A percentile compares a stretch with the other conserved stretches of the same genome.
Conservation (phyloP, 345 rosid genomes). For the Sisymbrium irio region DNA sequence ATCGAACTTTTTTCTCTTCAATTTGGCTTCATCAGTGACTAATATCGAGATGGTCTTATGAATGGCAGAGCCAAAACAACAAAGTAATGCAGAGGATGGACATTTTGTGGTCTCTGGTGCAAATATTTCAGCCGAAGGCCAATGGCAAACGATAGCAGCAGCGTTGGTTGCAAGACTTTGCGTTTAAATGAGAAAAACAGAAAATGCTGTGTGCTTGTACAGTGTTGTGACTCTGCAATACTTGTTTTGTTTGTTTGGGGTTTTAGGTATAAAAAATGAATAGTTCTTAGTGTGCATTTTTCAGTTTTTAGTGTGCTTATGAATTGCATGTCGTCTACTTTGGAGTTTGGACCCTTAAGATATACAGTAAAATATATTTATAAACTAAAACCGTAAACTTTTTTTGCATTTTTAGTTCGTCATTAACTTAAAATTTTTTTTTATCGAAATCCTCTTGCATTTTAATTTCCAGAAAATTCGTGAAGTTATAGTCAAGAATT, state of each 20-base stretch:
- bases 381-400: not conserved
- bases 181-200: constrained; percentile 1
- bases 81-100: constrained; percentile 85
- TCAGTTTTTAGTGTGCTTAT: constrained; percentile 14
- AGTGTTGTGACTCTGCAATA: constrained; percentile 19
- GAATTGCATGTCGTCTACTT: not conserved
- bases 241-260: not conserved
- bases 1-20: not conserved
- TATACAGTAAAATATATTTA: not conserved
- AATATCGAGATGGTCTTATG: constrained; percentile 3
- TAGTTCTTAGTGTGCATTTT: constrained; percentile 5
- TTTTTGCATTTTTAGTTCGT: not conserved
- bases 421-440: not conserved
- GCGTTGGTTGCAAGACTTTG: not conserved
- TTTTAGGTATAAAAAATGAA: not conserved
- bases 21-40: not conserved
- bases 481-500: not conserved
- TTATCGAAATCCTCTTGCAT: not conserved
- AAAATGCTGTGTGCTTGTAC: constrained; percentile 22
- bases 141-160: constrained; percentile 34
- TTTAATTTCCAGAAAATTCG: not conserved
- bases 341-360: not conserved
- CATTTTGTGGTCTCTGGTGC: constrained; percentile 90
- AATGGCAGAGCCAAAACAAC: constrained; percentile 68
- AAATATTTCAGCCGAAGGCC: constrained; percentile 69